Evolutionary conservation across 75 land plant species (phyloP), one percentile per base, ranked within the genome.

Genomic region (Ceratopteris richardii): DNA sequence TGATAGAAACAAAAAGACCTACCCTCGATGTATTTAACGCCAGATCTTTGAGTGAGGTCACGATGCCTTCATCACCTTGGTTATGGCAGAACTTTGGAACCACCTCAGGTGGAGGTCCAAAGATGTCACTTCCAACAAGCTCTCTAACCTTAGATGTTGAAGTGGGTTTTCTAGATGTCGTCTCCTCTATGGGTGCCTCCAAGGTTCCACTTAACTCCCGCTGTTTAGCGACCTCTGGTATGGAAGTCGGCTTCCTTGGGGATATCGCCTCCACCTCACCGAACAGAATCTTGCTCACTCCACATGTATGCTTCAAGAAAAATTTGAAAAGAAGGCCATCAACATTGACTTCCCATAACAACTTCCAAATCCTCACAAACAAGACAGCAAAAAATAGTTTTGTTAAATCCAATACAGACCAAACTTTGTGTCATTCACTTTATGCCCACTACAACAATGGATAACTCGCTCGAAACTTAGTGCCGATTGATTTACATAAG

Each of bases 151-250:
- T 90, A 18, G 85, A 82, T 69, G 76, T 60, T 20, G 96, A 90
- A 7, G 79, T 37, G 19, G 65, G 77, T 64, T 75, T 80, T 47
- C 70, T 72, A 57, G 55, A 44, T 51, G 62, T 74, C 6, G 57
- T 11, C 5, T 90, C 96, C 17, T 76, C 37, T 14, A 74, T 77
- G 47, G 73, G 69, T 14, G 14, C 21, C 56, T 80, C 78, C 10
- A 67, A 31, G 12, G 71, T 84, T n/a, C 96, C 96, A 73, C 94
- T 91, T 7, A 91, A 76, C 67, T 91, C 97, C 28, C 72, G 68
- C 81, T 91, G 97, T 61, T 92, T 92, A 42, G 95, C 97, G 14
- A 92, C 89, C 70, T 92, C 97, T 14, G 85, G 66, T 4, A 92
- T 17, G 14, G 94, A 73, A 22, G 75, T 71, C 23, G 94, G 86